Conservation (phyloP, 2,329 filamentous ascomycete genomes). For the Metarhizium sp. region DNA sequence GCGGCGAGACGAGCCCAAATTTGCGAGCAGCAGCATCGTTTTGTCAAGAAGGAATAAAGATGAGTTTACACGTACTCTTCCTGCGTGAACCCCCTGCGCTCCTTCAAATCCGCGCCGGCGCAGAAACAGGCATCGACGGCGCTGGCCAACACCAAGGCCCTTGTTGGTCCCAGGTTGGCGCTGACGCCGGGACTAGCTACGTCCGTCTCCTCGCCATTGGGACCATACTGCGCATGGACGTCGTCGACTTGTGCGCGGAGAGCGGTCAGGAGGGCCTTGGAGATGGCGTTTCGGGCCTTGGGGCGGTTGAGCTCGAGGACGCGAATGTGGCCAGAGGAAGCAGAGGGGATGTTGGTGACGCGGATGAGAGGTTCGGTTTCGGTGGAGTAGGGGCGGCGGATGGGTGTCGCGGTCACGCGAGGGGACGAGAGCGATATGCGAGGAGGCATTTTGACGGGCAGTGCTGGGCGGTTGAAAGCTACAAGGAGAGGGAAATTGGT, state of each 20-base stretch:
- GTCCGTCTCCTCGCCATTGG: conserved; percentile 40
- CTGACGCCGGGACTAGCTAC: conserved; percentile 24
- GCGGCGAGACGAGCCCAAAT: not conserved
- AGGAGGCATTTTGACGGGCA: conserved; percentile 19
- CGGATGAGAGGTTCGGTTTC: conserved; percentile 47
- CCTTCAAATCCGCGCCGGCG: conserved; percentile 89
- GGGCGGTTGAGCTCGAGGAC: conserved; percentile 84
- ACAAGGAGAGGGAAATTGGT: not conserved
- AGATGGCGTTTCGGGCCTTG: conserved; percentile 82
- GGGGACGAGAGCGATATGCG: conserved; percentile 15
- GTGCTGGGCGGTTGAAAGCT: not conserved
- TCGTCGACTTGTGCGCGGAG: conserved; percentile 64
- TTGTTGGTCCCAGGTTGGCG: conserved; percentile 49
- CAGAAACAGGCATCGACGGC: conserved; percentile 85
- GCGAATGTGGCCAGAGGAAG: conserved; percentile 74
- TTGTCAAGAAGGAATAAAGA: not conserved
- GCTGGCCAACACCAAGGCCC: conserved; percentile 76
- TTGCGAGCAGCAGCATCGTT: not conserved
- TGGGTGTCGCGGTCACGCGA: conserved; percentile 11
- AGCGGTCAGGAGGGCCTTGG: conserved; percentile 61
- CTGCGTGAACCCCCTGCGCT: conserved; percentile 64
- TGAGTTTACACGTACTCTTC: conserved; percentile 53
- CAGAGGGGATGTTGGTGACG: conserved; percentile 65
- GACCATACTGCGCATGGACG: conserved; percentile 55
- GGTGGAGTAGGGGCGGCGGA: conserved; percentile 28